Conservation (phyloP, 2,329 filamentous ascomycete genomes). For the Hymenoscyphus linearis region DNA sequence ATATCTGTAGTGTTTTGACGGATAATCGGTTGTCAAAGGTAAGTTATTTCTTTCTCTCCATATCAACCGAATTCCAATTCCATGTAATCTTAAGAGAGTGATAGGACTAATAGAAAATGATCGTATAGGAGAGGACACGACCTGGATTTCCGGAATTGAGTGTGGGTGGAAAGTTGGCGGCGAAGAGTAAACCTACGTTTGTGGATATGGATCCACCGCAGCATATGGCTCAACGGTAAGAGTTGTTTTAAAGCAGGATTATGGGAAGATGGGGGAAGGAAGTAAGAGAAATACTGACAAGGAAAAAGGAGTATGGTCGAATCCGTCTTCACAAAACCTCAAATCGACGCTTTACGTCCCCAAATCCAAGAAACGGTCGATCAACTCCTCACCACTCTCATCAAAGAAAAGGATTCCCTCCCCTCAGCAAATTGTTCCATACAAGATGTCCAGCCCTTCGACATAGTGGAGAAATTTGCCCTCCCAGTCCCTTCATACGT, state of each 20-base stretch:
- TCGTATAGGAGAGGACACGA: conserved; percentile 34
- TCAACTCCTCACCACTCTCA: conserved; percentile 38
- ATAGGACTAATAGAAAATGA: background rate
- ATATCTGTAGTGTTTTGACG: conserved; percentile 40
- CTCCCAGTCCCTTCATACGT: conserved; percentile 44
- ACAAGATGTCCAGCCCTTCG: conserved; percentile 32
- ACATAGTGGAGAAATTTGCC: conserved; percentile 43
- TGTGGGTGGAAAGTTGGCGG: conserved; percentile 41
- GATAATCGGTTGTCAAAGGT: conserved; percentile 25
- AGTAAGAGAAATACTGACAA: no score
- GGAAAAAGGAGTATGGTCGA: conserved; percentile 42
- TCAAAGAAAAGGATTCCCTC: conserved; percentile 32
- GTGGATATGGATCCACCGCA: conserved; percentile 46
- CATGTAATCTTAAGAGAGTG: background rate
- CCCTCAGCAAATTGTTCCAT: no score
- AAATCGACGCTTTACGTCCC: conserved; percentile 38
- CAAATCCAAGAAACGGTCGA: conserved; percentile 43
- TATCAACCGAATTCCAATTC: no score
- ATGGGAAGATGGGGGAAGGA: no score
- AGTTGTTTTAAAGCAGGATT: no score
- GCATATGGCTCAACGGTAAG: conserved; percentile 42
- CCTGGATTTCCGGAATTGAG: conserved; percentile 44
- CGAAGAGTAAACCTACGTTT: conserved; percentile 43
- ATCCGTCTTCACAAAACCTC: conserved; percentile 36
- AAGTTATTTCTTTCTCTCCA: background rate